These are phyloP conservation scores for Otatea glauca DNA, from an alignment of 176 grass and related monocot species.

Conservation along the genomic window DNA sequence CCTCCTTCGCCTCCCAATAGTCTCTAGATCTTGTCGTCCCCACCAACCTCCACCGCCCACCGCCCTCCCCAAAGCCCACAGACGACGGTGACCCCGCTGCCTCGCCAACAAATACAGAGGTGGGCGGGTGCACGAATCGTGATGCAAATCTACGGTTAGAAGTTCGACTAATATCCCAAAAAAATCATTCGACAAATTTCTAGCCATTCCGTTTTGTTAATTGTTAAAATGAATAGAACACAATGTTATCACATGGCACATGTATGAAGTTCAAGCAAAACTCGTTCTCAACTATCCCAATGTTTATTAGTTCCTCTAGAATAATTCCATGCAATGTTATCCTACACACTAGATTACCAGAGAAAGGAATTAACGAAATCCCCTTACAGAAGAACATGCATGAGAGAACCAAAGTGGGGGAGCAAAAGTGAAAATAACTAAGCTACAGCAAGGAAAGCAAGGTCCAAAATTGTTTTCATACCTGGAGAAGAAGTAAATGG, in stretches of 20 bases:
- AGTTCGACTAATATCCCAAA: too few relatives aligned
- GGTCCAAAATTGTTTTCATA: slow-evolving; percentile 24
- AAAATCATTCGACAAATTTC: too few relatives aligned
- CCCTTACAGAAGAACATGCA: not conserved
- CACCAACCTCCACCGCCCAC: too few relatives aligned
- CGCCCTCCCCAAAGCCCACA: too few relatives aligned
- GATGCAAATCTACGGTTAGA: too few relatives aligned
- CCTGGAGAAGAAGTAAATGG: slow-evolving; percentile 44
- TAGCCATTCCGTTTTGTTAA: not conserved
- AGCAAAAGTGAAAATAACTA: slow-evolving; percentile 7
- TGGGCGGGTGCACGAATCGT: too few relatives aligned
- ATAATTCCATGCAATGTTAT: not conserved
- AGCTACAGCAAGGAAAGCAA: slow-evolving; percentile 7
- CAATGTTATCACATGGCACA: not conserved
- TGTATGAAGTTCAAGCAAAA: not conserved
- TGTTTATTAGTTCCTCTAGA: not conserved
- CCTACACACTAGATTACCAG: not conserved
- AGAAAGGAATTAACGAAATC: not conserved
- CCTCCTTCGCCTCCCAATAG: too few relatives aligned
- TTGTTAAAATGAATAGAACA: not conserved
- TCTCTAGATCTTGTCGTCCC: too few relatives aligned
- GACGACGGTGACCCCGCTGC: too few relatives aligned
- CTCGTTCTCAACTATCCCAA: not conserved
- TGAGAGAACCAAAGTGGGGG: not conserved
- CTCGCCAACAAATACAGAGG: too few relatives aligned